These are phyloP conservation scores for Tilletia caries DNA, from an alignment of 1,284 basidiomycete species.

Conservation along the genomic window DNA sequence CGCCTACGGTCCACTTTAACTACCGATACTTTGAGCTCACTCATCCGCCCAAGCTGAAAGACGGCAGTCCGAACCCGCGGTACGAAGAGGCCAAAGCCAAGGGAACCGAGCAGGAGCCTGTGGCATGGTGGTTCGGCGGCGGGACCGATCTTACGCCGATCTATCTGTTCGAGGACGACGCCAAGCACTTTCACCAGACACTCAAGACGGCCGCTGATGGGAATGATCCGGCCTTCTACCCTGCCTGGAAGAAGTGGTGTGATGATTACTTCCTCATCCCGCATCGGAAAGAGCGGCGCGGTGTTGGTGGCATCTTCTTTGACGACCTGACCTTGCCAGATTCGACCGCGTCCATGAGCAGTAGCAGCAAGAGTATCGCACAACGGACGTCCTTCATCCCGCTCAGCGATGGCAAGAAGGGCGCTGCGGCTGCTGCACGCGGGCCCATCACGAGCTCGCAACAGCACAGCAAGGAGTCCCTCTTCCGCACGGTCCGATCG, in stretches of 20 bases:
- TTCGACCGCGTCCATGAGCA: constrained; percentile 15
- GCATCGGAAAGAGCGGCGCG: constrained; percentile 85
- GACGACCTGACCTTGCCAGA: constrained; percentile 59
- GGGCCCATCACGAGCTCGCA: constrained; percentile 28
- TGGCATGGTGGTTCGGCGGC: constrained; percentile 98
- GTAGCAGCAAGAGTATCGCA: not conserved
- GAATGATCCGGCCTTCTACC: constrained; percentile 70
- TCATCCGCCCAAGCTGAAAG: constrained; percentile 47
- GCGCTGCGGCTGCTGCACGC: constrained; percentile 18
- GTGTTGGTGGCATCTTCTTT: constrained; percentile 93
- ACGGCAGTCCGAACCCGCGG: constrained; percentile 49
- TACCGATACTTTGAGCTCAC: constrained; percentile 87
- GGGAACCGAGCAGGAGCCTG: constrained; percentile 33
- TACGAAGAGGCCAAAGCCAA: constrained; percentile 27
- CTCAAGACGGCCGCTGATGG: constrained; percentile 74
- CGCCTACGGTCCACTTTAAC: constrained; percentile 84
- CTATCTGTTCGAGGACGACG: constrained; percentile 86
- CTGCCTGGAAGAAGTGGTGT: constrained; percentile 88
- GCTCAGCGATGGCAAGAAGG: constrained; percentile 34
- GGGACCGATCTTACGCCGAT: constrained; percentile 93
- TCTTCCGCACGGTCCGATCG: constrained; percentile 45
- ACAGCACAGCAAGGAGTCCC: constrained; percentile 39
- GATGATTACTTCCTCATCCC: constrained; percentile 94
- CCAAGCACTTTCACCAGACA: constrained; percentile 76
- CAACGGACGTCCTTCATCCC: constrained; percentile 28